A percentile compares a stretch with the other conserved stretches of the same genome.
Conservation (phyloP, 352 stramenopile species). For the Pythium apleroticum region DNA sequence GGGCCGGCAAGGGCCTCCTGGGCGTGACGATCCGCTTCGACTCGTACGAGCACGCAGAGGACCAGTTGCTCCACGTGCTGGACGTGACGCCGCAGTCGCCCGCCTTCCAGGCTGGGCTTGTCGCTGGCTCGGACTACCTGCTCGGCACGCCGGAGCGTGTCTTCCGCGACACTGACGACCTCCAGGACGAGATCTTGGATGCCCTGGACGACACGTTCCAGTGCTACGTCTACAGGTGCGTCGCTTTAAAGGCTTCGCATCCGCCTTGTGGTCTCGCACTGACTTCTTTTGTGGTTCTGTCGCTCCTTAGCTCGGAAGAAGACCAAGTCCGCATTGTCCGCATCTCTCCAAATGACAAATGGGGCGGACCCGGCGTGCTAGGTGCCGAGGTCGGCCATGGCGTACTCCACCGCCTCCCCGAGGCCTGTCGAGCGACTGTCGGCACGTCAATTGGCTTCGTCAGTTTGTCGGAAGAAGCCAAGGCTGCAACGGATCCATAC, state of each 20-base stretch:
- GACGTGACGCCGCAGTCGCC: conserved; percentile 90
- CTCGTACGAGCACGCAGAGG: conserved; percentile 94
- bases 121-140: conserved; percentile 92
- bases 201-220: conserved; percentile 93
- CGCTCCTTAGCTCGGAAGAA: conserved; percentile 57
- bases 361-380: conserved; percentile 91
- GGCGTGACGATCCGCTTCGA: conserved; percentile 98
- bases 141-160: conserved; percentile 91
- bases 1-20: conserved; percentile 93
- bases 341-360: conserved; percentile 73
- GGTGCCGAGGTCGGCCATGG: conserved; percentile 95
- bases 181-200: conserved; percentile 90
- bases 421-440: conserved; percentile 45
- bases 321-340: conserved; percentile 94
- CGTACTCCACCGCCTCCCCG: conserved; percentile 95
- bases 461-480: conserved; percentile 65
- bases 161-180: conserved; percentile 83
- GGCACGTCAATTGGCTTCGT: conserved; percentile 81
- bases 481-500: conserved; percentile 76
- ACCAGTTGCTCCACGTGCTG: conserved; percentile 95
- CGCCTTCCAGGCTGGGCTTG: conserved; percentile 87
- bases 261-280: neutral
- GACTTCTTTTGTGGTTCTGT: neutral
- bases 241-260: neutral
- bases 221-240: conserved; percentile 97